Percentiles rank a stretch among this genome's conserved stretches.
Conservation (phyloP, 2,329 filamentous ascomycete genomes). For the Diaporthe vexans region DNA sequence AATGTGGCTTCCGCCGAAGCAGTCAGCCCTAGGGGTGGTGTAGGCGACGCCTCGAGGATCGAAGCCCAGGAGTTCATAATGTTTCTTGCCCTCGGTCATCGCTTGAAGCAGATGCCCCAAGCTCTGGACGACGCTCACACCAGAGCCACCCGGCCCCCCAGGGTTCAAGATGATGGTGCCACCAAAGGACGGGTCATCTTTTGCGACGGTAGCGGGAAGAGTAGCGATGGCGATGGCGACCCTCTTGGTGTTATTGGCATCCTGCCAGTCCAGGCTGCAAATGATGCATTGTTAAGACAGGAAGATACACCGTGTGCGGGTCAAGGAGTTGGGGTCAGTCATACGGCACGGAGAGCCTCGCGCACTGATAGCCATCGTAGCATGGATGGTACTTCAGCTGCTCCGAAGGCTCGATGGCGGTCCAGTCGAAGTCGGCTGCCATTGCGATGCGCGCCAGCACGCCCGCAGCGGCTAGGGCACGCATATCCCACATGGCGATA, state of each 20-base stretch:
- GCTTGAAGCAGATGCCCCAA: conserved; percentile 50
- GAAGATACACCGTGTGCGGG: neutral
- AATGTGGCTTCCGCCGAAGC: conserved; percentile 50
- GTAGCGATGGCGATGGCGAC: conserved; percentile 58
- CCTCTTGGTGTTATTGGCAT: conserved; percentile 47
- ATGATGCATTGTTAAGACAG: neutral
- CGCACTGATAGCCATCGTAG: conserved; percentile 56
- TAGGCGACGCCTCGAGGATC: conserved; percentile 59
- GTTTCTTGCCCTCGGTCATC: conserved; percentile 47
- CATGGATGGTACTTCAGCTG: conserved; percentile 57
- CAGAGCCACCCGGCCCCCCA: conserved; percentile 60
- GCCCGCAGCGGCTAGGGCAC: neutral
- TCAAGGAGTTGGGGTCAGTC: neutral
- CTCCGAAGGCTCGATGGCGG: conserved; percentile 50
- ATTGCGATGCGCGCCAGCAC: neutral
- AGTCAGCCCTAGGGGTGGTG: conserved; percentile 55
- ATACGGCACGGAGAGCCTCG: conserved; percentile 56
- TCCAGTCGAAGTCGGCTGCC: conserved; percentile 49
- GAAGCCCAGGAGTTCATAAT: conserved; percentile 60
- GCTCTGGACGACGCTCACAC: conserved; percentile 49
- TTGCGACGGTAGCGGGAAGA: conserved; percentile 55
- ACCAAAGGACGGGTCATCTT: conserved; percentile 55
- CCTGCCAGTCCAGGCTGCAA: conserved; percentile 55
- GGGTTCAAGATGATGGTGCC: conserved; percentile 61
- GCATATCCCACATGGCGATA: neutral